Base-by-base conservation (phyloP, 75 land plant species). In the Sequoia sempervirens region DNA sequence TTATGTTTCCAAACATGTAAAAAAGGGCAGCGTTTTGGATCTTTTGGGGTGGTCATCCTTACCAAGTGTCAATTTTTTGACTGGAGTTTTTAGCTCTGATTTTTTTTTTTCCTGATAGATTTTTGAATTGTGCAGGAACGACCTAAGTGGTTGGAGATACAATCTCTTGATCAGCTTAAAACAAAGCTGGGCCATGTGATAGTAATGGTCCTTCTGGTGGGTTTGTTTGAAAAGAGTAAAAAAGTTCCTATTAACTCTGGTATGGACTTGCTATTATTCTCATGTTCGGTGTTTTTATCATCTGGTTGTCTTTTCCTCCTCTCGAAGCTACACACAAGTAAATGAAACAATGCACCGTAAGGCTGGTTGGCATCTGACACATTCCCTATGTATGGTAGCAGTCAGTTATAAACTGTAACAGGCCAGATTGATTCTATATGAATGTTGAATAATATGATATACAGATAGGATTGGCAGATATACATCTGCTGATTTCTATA, bases 101-200 rank as follows among this genome's bases (percentile, higher is more conserved):
- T 26, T 45, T 78, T 40, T 78, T 40, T 12, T 23, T n/a, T 43
- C 80, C 50, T n/a, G 8, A n/a, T n/a, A 43, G 5, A 41, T 78
- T 41, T 43, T 45, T 78, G 70, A 52, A 20, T 34, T 54, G 84
- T 81, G 45, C 88, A 96, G 98, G 93, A 89, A 85, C 81, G 96
- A 70, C 98, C 98, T 61, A 86, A 84, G 80, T 96, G 98, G 97
- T 83, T 96, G 80, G 91, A 93, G 53, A 92, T 96, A 66, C 88
- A 88, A 76, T 87, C 97, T 1, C 92, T 96, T 61, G 91, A 95
- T 80, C 94, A 93, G 61, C 84, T 96, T 84, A 96, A 96, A 85
- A 95, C 99, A 6, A 96, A 96, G 87, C 88, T 96, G 47, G 99
- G 99, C 54, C 97, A 96, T 88, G 99, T 96, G 13, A 95, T 96